Conservation (phyloP, 1,284 basidiomycete genomes). For the Polyporus tsugae region DNA sequence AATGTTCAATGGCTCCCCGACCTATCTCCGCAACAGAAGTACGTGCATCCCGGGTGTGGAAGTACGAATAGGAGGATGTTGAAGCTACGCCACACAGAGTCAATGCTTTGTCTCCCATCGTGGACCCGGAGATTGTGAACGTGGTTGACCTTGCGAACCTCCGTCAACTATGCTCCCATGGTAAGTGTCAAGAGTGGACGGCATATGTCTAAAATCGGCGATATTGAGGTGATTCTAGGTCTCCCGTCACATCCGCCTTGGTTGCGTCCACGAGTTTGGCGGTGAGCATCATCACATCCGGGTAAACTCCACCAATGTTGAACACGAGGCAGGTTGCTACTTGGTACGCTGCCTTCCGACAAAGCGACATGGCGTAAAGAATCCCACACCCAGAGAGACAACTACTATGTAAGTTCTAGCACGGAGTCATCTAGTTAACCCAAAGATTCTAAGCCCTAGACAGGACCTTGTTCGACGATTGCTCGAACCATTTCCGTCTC, state of each 20-base stretch:
- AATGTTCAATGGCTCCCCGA: slow-evolving; percentile 71
- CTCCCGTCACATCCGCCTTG: slow-evolving; percentile 76
- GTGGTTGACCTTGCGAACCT: slow-evolving; percentile 66
- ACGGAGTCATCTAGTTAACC: background rate
- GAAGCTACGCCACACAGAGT: slow-evolving; percentile 46
- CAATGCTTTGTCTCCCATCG: slow-evolving; percentile 62
- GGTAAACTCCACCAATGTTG: slow-evolving; percentile 14
- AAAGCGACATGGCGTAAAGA: slow-evolving; percentile 69
- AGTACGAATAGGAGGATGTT: slow-evolving; percentile 1
- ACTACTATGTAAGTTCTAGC: slow-evolving; percentile 67
- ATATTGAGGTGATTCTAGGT: slow-evolving; percentile 49
- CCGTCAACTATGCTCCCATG: slow-evolving; percentile 62
- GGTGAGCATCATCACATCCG: slow-evolving; percentile 52
- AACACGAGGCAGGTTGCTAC: slow-evolving; percentile 56
- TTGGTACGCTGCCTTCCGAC: slow-evolving; percentile 64
- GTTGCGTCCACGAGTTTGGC: slow-evolving; percentile 79
- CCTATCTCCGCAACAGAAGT: slow-evolving; percentile 69
- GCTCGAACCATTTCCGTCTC: slow-evolving; percentile 58
- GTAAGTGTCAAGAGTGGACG: slow-evolving; percentile 44
- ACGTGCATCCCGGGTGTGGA: slow-evolving; percentile 36
- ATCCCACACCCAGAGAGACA: slow-evolving; percentile 65
- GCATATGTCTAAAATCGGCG: background rate
- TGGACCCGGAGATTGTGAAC: slow-evolving; percentile 57
- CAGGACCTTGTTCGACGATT: slow-evolving; percentile 75
- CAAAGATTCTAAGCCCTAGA: slow-evolving; percentile 20